Percentiles rank a stretch among this genome's conserved stretches.
phyloP scores from a whole-genome alignment of 177 flowering plant species.

The Vitis hybrid region DNA sequence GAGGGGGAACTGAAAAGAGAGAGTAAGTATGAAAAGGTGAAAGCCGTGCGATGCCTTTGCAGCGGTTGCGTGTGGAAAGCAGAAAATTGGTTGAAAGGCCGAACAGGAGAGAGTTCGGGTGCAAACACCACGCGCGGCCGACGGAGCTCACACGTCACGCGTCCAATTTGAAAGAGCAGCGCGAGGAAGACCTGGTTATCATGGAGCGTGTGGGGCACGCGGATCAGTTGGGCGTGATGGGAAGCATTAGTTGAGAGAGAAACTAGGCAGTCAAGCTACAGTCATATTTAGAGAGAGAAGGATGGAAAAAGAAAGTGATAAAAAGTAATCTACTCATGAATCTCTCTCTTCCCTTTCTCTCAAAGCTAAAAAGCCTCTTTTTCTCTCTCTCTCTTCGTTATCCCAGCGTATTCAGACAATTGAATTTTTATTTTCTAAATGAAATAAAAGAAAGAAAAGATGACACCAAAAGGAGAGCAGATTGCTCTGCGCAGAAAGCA shows the following conservation, averaged over 20 bases:
- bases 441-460: not conserved
- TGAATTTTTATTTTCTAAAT: not conserved
- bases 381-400: conserved; percentile 18
- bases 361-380: conserved; percentile 8
- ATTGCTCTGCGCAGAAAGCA: conserved; percentile 35
- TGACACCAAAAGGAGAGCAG: conserved; percentile 27
- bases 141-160: not conserved
- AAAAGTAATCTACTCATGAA: conserved; percentile 7
- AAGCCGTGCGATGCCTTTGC: conserved; percentile 46
- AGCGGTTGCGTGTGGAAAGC: conserved; percentile 68
- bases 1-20: not conserved
- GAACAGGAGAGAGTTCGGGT: not conserved
- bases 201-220: conserved; percentile 1
- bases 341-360: conserved; percentile 17
- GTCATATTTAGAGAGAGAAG: conserved; percentile 13
- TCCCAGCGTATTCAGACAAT: conserved; percentile 16
- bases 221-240: not conserved
- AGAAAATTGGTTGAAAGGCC: conserved; percentile 39
- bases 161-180: no score
- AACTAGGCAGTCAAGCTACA: conserved; percentile 20
- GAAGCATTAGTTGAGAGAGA: not conserved
- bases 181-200: no score
- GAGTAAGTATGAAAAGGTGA: conserved; percentile 32
- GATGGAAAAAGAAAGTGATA: no score
- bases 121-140: not conserved